Percentiles rank a stretch among this genome's conserved stretches.
Evolutionary conservation across 163 green algal species (phyloP).

Genomic region (Picocystis sp.): DNA sequence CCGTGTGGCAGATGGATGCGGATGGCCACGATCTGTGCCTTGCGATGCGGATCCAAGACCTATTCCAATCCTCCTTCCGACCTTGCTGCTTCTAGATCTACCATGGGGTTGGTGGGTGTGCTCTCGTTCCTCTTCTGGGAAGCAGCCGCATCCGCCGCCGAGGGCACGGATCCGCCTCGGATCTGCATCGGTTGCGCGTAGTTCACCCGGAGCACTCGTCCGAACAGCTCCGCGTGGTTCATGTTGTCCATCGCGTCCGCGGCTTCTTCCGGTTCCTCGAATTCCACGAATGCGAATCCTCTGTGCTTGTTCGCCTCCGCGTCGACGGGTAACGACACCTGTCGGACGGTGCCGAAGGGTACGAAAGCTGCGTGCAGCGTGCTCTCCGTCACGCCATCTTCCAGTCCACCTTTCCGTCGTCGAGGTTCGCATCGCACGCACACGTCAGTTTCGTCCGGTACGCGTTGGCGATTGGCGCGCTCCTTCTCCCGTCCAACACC

Average conservation of each 20-base stretch:
- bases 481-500: too few relatives aligned
- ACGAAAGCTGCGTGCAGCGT: slow-evolving; percentile 84
- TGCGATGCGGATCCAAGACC: too few relatives aligned
- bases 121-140: too few relatives aligned
- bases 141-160: too few relatives aligned
- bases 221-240: slow-evolving; percentile 78
- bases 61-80: too few relatives aligned
- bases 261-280: slow-evolving; percentile 69
- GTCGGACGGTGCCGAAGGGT: slow-evolving; percentile 94
- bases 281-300: slow-evolving; percentile 95
- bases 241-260: slow-evolving; percentile 94
- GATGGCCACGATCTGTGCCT: too few relatives aligned
- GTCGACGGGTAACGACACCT: slow-evolving; percentile 89
- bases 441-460: too few relatives aligned
- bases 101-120: too few relatives aligned
- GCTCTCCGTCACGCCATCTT: slow-evolving; percentile 68
- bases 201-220: slow-evolving; percentile 73
- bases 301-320: slow-evolving; percentile 76
- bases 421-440: background rate
- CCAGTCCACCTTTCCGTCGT: slow-evolving; percentile 46
- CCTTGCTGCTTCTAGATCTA: too few relatives aligned
- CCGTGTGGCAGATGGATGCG: too few relatives aligned
- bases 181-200: slow-evolving; percentile 85
- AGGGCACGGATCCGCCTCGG: slow-evolving; percentile 42
- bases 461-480: too few relatives aligned